These are phyloP conservation scores for Pterocarpus macrocarpus DNA, from an alignment of 306 rosid species.

Conservation along the genomic window DNA sequence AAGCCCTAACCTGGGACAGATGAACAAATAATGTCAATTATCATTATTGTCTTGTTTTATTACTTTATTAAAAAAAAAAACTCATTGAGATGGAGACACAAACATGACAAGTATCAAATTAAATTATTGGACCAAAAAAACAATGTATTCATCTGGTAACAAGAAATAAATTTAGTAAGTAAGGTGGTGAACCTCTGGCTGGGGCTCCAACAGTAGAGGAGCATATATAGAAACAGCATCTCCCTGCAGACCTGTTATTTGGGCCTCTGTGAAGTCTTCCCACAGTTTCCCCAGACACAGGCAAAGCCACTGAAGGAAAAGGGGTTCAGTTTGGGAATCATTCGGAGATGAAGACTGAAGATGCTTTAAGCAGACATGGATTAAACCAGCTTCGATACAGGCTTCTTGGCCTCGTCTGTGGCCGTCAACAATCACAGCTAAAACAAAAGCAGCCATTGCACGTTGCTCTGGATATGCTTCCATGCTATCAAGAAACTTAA, in stretches of 20 bases:
- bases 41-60: too few relatives aligned
- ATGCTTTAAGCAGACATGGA: conserved; percentile 89
- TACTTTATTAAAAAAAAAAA: too few relatives aligned
- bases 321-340: conserved; percentile 88
- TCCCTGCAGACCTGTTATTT: conserved; percentile 80
- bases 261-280: conserved; percentile 92
- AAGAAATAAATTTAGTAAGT: conserved; percentile 27
- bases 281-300: conserved; percentile 96
- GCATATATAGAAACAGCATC: conserved; percentile 81
- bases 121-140: background rate
- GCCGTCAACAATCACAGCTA: conserved; percentile 97
- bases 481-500: conserved; percentile 93
- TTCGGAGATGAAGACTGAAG: conserved; percentile 87
- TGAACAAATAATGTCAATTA: conserved; percentile 40
- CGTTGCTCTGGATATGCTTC: conserved; percentile 96
- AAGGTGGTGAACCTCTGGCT: conserved; percentile 81
- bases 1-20: conserved; percentile 89
- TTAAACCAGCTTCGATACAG: conserved; percentile 82
- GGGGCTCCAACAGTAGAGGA: conserved; percentile 80
- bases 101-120: background rate
- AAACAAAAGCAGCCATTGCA: conserved; percentile 99
- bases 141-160: conserved; percentile 6
- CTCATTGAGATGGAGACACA: too few relatives aligned
- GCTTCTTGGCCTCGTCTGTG: conserved; percentile 98
- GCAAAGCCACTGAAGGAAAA: conserved; percentile 99